Conservation (phyloP, 2,329 filamentous ascomycete genomes). For the Claviceps fusiformis region DNA sequence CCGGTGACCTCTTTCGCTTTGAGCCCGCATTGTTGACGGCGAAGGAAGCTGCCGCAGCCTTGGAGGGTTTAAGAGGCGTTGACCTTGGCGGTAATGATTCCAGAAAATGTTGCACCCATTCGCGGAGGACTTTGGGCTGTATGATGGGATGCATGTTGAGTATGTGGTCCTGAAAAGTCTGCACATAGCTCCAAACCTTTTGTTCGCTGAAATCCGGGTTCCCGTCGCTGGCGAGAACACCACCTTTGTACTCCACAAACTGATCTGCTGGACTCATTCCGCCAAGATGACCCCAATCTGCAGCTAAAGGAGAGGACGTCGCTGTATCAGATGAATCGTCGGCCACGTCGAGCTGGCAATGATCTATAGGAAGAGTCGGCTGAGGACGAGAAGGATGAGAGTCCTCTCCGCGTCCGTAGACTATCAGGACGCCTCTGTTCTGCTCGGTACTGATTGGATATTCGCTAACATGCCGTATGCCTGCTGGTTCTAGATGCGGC, state of each 20-base stretch:
- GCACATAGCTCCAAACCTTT: conserved; percentile 39
- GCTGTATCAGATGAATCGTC: conserved; percentile 38
- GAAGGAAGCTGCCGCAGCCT: conserved; percentile 17
- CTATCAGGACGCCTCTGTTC: conserved; percentile 55
- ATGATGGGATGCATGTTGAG: conserved; percentile 54
- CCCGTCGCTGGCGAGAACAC: conserved; percentile 28
- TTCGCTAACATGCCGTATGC: conserved; percentile 45
- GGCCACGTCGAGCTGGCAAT: conserved; percentile 26
- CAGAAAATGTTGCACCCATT: conserved; percentile 39
- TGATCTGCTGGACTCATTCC: conserved; percentile 30
- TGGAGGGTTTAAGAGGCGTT: conserved; percentile 15
- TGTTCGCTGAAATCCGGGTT: conserved; percentile 39
- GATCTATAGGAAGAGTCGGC: conserved; percentile 22
- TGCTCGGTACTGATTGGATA: conserved; percentile 70
- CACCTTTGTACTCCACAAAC: conserved; percentile 24
- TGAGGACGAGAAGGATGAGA: conserved; percentile 41
- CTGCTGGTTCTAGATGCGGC: conserved; percentile 31
- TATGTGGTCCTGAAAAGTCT: conserved; percentile 46
- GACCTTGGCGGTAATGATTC: conserved; percentile 26
- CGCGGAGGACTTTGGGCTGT: conserved; percentile 36
- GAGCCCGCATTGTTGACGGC: conserved; percentile 19
- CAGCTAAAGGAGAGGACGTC: conserved; percentile 36
- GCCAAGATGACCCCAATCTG: conserved; percentile 47
- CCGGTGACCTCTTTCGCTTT: conserved; percentile 45
- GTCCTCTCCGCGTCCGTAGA: conserved; percentile 71